phyloP scores from a whole-genome alignment of 2,329 filamentous ascomycete genomes.

The Aureobasidium sp. region DNA sequence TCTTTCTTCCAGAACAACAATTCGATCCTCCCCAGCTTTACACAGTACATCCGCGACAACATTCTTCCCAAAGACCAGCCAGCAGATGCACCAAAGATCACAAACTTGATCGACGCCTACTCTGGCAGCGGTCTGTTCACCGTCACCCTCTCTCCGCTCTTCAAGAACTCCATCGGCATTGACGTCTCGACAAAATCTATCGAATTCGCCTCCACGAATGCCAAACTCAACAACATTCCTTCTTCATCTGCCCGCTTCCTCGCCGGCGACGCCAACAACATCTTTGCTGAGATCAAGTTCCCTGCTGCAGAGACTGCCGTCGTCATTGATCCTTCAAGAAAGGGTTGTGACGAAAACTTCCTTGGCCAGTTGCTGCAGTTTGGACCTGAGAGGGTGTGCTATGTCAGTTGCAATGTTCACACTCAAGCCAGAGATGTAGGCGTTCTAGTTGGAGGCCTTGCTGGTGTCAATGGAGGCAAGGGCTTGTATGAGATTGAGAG shows the following conservation, averaged over 20 bases:
- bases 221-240: constrained; percentile 64
- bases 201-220: constrained; percentile 70
- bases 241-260: constrained; percentile 70
- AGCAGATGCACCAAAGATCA: constrained; percentile 46
- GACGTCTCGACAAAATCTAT: constrained; percentile 81
- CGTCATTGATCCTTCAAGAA: constrained; percentile 94
- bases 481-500: constrained; percentile 77
- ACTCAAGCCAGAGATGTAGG: constrained; percentile 93
- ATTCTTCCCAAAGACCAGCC: constrained; percentile 51
- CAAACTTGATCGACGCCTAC: constrained; percentile 94
- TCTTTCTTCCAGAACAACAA: constrained; percentile 99
- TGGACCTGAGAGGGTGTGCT: constrained; percentile 72
- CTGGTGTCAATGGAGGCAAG: constrained; percentile 33
- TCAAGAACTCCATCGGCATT: constrained; percentile 75
- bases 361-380: constrained; percentile 72
- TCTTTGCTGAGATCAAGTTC: constrained; percentile 62
- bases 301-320: constrained; percentile 77
- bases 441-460: constrained; percentile 67
- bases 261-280: constrained; percentile 74
- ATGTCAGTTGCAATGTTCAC: constrained; percentile 97
- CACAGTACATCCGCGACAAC: constrained; percentile 74
- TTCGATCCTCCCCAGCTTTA: constrained; percentile 84
- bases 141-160: constrained; percentile 78
- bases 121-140: constrained; percentile 96
- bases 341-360: constrained; percentile 85